A percentile compares a stretch with the other conserved stretches of the same genome.
phyloP scores from a whole-genome alignment of 2,329 filamentous ascomycete genomes.

The Dactylonectria estremocensis region DNA sequence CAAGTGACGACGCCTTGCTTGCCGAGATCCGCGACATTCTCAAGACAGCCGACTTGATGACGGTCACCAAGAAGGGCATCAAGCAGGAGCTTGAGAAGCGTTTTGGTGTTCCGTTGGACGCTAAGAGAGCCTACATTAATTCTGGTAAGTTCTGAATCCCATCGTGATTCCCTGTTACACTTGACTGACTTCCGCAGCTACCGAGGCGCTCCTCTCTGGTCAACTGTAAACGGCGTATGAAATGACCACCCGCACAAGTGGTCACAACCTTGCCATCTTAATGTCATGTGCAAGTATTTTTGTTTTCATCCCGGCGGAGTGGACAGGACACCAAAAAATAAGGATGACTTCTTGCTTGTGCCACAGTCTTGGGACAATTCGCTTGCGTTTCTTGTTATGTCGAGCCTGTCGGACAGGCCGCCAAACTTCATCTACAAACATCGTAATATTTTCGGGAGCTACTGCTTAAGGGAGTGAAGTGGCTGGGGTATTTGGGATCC shows the following conservation, averaged over 20 bases:
- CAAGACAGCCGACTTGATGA: slow-evolving; percentile 94
- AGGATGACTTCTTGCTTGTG: slow-evolving; percentile 40
- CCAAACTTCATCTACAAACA: slow-evolving; percentile 36
- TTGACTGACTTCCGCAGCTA: slow-evolving; percentile 65
- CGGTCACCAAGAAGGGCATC: slow-evolving; percentile 97
- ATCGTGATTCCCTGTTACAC: background rate
- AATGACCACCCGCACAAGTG: slow-evolving; percentile 26
- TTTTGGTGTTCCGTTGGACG: slow-evolving; percentile 89
- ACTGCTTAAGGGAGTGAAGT: slow-evolving; percentile 35
- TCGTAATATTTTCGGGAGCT: slow-evolving; percentile 42
- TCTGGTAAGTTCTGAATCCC: slow-evolving; percentile 75
- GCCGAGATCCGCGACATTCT: slow-evolving; percentile 96
- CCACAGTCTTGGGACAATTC: slow-evolving; percentile 25
- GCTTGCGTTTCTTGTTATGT: slow-evolving; percentile 31
- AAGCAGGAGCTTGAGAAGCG: slow-evolving; percentile 93
- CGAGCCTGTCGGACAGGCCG: slow-evolving; percentile 4
- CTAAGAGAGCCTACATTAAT: slow-evolving; percentile 93
- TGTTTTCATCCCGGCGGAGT: slow-evolving; percentile 40
- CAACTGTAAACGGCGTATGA: slow-evolving; percentile 70
- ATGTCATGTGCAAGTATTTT: slow-evolving; percentile 40
- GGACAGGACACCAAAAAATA: slow-evolving; percentile 43
- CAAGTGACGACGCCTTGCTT: slow-evolving; percentile 89
- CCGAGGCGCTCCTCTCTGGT: slow-evolving; percentile 84
- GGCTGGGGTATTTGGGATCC: slow-evolving; percentile 30
- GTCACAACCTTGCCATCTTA: slow-evolving; percentile 31